Base-by-base conservation (phyloP, 257 asterid genomes). In the Solanum pennellii region DNA sequence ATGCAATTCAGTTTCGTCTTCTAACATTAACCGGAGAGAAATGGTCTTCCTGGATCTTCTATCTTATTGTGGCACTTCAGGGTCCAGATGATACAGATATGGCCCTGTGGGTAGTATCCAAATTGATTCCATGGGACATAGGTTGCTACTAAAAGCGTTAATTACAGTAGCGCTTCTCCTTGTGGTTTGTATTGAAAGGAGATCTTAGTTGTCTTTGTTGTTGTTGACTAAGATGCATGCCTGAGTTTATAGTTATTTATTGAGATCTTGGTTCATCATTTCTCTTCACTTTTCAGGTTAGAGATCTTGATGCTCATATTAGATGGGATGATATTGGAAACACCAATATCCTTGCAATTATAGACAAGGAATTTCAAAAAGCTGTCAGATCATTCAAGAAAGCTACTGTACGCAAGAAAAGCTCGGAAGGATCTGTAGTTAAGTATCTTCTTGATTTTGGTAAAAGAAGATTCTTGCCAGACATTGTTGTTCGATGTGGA, bases 361-460 rank as follows among this genome's bases (percentile, higher is more conserved):
- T 90, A 79, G 99, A 93, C 86, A 92, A 86, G 90, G 96, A 94
- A 85, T 88, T 95, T 47, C 92, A 87, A 87, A 96, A 93, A 82
- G 91, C 98, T 60, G 84, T 79, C 86, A 91, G 92, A 88, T 96
- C 97, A 86, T 96, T 96, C 89, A 94, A 93, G 90, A 96, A 95
- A 90, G 98, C 85, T 87, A 86, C 92, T 88, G 86, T 96, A 89
- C 98, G 99, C 65, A 90, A 87, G 93, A 96, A 95, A 93, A 92
- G 93, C 89, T 89, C 92, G 37, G 96, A 94, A 89, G 96, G 96
- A 86, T 83, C 93, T 27, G 72, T 85, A 16, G 91, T 90, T 86
- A 94, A 88, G 89, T 96, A 96, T 92, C 99, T 96, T 87, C 93
- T 96, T 88, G 99, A 96, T 93, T 96, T 96, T 90, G 99, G 99